These are phyloP conservation scores for Plenodomus biglobosus DNA, from an alignment of 2,329 filamentous ascomycete genomes.

Conservation along the genomic window DNA sequence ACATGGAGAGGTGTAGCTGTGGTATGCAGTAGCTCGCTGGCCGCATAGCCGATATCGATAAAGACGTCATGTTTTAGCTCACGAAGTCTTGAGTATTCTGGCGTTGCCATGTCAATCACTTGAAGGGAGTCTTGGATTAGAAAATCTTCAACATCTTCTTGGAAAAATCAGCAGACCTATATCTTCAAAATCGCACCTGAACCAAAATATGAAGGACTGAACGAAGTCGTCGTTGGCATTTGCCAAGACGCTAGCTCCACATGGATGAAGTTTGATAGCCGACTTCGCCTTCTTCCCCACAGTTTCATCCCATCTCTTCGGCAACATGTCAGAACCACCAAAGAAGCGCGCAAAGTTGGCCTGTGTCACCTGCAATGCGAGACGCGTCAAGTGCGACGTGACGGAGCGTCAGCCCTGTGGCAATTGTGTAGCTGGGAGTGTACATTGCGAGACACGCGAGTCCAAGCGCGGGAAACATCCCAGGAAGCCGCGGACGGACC, in stretches of 20 bases:
- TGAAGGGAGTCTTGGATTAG: too few species aligned
- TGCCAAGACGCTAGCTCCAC: slow-evolving; percentile 15
- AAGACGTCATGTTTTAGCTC: slow-evolving; percentile 2
- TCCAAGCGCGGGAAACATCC: slow-evolving; percentile 50
- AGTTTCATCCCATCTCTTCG: slow-evolving; percentile 11
- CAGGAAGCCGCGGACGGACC: slow-evolving; percentile 23
- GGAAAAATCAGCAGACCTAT: too few species aligned
- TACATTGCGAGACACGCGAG: slow-evolving; percentile 47
- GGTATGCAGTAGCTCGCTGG: not conserved
- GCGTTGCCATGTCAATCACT: too few species aligned
- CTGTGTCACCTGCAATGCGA: slow-evolving; percentile 49
- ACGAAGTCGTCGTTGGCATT: not conserved
- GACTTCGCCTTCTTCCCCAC: slow-evolving; percentile 24
- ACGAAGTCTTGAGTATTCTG: too few species aligned
- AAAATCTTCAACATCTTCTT: not conserved
- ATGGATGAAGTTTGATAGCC: slow-evolving; percentile 20
- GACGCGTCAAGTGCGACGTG: slow-evolving; percentile 52
- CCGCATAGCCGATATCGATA: slow-evolving; percentile 26
- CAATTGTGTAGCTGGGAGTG: slow-evolving; percentile 45
- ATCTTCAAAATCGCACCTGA: not conserved
- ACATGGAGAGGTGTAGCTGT: not conserved
- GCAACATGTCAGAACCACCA: slow-evolving; percentile 22
- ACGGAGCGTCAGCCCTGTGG: slow-evolving; percentile 48
- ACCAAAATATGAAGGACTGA: not conserved
- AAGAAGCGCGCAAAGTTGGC: slow-evolving; percentile 47